Conservation (phyloP, 2,329 filamentous ascomycete genomes). For the Colletotrichum sojae region DNA sequence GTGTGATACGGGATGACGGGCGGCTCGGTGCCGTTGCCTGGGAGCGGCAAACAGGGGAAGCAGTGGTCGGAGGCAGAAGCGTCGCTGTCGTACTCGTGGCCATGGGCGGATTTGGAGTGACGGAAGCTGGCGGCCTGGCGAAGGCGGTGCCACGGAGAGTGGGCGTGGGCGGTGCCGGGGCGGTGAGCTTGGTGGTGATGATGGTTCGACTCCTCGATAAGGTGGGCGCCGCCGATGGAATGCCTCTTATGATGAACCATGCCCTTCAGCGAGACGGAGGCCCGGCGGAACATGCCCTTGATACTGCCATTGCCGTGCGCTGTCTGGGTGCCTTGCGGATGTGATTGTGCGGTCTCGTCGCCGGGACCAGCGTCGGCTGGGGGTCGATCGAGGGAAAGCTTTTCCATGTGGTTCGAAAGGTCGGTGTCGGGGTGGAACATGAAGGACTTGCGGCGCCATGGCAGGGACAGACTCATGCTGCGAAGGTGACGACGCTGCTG, state of each 20-base stretch:
- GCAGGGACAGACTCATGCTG: slow-evolving; percentile 65
- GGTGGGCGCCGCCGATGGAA: slow-evolving; percentile 55
- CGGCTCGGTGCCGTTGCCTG: slow-evolving; percentile 67
- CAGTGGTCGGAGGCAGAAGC: slow-evolving; percentile 46
- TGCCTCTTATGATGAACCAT: slow-evolving; percentile 62
- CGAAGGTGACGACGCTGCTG: slow-evolving; percentile 60
- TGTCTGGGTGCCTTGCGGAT: slow-evolving; percentile 43
- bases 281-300: slow-evolving; percentile 68
- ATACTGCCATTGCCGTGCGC: slow-evolving; percentile 53
- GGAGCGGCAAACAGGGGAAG: slow-evolving; percentile 54
- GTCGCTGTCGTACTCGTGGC: slow-evolving; percentile 53
- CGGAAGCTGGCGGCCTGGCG: slow-evolving; percentile 67
- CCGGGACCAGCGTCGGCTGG: slow-evolving; percentile 42
- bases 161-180: slow-evolving; percentile 61
- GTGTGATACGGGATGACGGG: slow-evolving; percentile 73
- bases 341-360: slow-evolving; percentile 48
- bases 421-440: slow-evolving; percentile 52
- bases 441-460: slow-evolving; percentile 64
- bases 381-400: slow-evolving; percentile 50
- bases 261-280: slow-evolving; percentile 68
- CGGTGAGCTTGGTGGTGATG: slow-evolving; percentile 42
- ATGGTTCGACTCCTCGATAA: slow-evolving; percentile 43
- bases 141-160: slow-evolving; percentile 66
- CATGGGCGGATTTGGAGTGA: slow-evolving; percentile 61
- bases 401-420: slow-evolving; percentile 49